Percentiles rank a stretch among this genome's conserved stretches.
These are phyloP conservation scores for Auriscalpium orientale DNA, from an alignment of 768 basidiomycete species.

Conservation along the genomic window DNA sequence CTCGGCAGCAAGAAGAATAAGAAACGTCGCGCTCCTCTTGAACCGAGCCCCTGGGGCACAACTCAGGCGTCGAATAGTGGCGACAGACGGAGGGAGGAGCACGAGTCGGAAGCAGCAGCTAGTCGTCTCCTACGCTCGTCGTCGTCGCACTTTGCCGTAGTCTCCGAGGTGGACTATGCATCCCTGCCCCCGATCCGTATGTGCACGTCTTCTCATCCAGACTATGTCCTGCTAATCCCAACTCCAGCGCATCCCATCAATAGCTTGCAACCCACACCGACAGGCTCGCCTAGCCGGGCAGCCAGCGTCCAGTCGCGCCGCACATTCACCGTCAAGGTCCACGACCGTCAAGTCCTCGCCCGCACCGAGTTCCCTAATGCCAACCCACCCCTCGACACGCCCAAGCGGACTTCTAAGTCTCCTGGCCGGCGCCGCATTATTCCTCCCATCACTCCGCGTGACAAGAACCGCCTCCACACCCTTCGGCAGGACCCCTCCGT, in stretches of 20 bases:
- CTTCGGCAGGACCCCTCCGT: constrained; percentile 76
- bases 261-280: constrained; percentile 40
- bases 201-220: constrained; percentile 21
- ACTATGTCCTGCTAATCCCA: constrained; percentile 1
- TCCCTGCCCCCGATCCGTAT: constrained; percentile 64
- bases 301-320: constrained; percentile 45
- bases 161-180: constrained; percentile 47
- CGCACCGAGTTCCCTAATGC: constrained; percentile 61
- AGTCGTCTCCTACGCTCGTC: constrained; percentile 60
- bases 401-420: constrained; percentile 7
- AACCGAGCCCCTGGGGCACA: background rate
- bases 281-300: constrained; percentile 44
- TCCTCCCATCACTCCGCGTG: constrained; percentile 34
- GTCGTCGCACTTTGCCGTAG: constrained; percentile 56
- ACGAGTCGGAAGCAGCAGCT: constrained; percentile 46
- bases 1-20: constrained; percentile 58
- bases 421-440: constrained; percentile 24
- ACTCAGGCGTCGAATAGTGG: background rate
- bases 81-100: constrained; percentile 20
- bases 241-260: constrained; percentile 52
- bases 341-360: constrained; percentile 50
- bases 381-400: constrained; percentile 33
- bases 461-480: constrained; percentile 44
- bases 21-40: constrained; percentile 20
- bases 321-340: constrained; percentile 70